A percentile compares a stretch with the other conserved stretches of the same genome.
These are phyloP conservation scores for Pulveroboletus sp. DNA, from an alignment of 768 basidiomycete species.

Conservation along the genomic window DNA sequence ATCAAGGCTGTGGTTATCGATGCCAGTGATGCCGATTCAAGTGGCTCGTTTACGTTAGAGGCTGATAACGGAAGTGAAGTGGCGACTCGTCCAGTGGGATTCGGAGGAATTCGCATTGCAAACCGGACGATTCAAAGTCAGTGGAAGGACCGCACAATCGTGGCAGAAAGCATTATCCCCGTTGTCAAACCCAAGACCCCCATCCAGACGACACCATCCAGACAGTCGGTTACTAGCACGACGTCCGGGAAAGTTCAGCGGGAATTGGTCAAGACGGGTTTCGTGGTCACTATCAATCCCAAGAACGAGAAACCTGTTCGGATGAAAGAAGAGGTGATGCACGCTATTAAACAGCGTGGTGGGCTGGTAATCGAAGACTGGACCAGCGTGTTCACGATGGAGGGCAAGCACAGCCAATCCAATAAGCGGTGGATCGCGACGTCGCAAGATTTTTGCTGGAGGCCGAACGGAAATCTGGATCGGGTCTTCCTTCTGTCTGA, in stretches of 20 bases:
- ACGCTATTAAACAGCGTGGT: conserved; percentile 46
- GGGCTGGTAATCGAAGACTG: conserved; percentile 66
- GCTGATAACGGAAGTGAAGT: conserved; percentile 37
- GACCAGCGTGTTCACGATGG: conserved; percentile 52
- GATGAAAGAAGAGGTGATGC: conserved; percentile 43
- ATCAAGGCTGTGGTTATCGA: conserved; percentile 31
- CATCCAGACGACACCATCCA: conserved; percentile 48
- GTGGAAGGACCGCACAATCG: conserved; percentile 56
- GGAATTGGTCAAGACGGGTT: conserved; percentile 48
- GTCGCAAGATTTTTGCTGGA: conserved; percentile 45
- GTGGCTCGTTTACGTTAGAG: conserved; percentile 35
- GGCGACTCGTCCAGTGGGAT: conserved; percentile 24
- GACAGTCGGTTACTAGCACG: conserved; percentile 38
- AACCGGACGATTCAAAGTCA: conserved; percentile 45
- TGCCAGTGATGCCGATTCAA: conserved; percentile 29
- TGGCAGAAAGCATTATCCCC: conserved; percentile 41
- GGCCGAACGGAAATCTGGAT: conserved; percentile 35
- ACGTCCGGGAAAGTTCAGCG: conserved; percentile 35
- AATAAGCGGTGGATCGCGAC: conserved; percentile 54
- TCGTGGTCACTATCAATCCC: conserved; percentile 55
- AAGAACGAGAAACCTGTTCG: conserved; percentile 34
- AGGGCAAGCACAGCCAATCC: conserved; percentile 43
- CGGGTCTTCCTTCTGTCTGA: conserved; percentile 70
- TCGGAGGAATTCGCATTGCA: conserved; percentile 48
- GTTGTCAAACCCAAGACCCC: conserved; percentile 34